phyloP scores from a whole-genome alignment of 2,329 filamentous ascomycete genomes.

The Fusarium veterinarium region DNA sequence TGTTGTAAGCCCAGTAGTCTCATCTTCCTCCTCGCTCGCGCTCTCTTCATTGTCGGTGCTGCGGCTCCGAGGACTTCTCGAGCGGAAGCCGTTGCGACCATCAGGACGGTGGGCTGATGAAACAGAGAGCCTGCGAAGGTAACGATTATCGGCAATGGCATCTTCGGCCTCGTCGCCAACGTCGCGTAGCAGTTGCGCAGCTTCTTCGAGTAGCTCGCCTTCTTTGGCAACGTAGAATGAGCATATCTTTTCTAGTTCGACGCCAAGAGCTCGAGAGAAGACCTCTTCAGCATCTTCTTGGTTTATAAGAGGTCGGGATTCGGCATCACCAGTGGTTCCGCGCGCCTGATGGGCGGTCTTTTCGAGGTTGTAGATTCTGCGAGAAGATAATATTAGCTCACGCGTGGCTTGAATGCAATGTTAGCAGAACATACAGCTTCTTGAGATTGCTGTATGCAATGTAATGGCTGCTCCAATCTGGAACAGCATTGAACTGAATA shows the following conservation, averaged over 20 bases:
- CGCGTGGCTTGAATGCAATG: not conserved
- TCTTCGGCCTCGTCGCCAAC: slow-evolving; percentile 74
- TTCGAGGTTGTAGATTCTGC: slow-evolving; percentile 95
- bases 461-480: slow-evolving; percentile 99
- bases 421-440: slow-evolving; percentile 79
- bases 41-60: slow-evolving; percentile 70
- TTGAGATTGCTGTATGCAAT: slow-evolving; percentile 99
- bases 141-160: slow-evolving; percentile 56
- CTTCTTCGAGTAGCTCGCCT: slow-evolving; percentile 84
- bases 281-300: slow-evolving; percentile 81
- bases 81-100: slow-evolving; percentile 37
- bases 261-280: slow-evolving; percentile 84
- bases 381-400: slow-evolving; percentile 21
- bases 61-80: slow-evolving; percentile 55
- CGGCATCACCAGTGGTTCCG: slow-evolving; percentile 70
- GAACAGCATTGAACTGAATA: slow-evolving; percentile 98
- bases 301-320: slow-evolving; percentile 84
- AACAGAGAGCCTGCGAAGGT: slow-evolving; percentile 49
- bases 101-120: slow-evolving; percentile 27
- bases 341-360: slow-evolving; percentile 77
- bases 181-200: slow-evolving; percentile 80
- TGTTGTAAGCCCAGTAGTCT: slow-evolving; percentile 66
- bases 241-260: slow-evolving; percentile 93
- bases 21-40: slow-evolving; percentile 73
- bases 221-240: slow-evolving; percentile 94